Evolutionary conservation across 2,329 filamentous ascomycete genomes (phyloP).

Genomic region (Clonostachys sp.): DNA sequence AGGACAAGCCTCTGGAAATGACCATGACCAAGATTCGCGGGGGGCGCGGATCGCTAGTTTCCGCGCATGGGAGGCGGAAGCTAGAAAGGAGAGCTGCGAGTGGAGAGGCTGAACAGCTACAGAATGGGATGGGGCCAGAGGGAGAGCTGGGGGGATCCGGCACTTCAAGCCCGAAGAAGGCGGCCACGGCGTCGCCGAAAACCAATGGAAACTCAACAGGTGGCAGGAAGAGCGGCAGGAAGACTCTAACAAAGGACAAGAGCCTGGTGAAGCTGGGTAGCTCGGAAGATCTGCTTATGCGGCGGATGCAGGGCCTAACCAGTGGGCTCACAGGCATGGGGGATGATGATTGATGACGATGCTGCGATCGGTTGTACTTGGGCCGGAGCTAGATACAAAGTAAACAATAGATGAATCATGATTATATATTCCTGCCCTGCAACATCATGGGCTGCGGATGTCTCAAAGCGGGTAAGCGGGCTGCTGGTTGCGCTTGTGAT

Average conservation of each 20-base stretch:
- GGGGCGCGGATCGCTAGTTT: conserved; percentile 18
- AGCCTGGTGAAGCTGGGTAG: conserved; percentile 50
- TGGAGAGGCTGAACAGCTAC: conserved; percentile 4
- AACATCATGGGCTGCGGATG: too few relatives aligned
- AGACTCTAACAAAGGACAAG: conserved; percentile 31
- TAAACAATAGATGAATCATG: too few relatives aligned
- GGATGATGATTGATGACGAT: conserved; percentile 27
- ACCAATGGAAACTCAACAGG: not conserved
- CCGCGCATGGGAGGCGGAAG: conserved; percentile 8
- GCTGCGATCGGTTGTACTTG: too few relatives aligned
- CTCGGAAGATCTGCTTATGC: conserved; percentile 50
- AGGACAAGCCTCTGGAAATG: conserved; percentile 81
- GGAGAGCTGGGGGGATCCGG: not conserved
- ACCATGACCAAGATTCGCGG: conserved; percentile 48
- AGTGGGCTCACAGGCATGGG: conserved; percentile 45
- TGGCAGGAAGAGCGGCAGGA: conserved; percentile 15
- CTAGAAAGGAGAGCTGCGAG: conserved; percentile 7
- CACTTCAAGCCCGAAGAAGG: conserved; percentile 2
- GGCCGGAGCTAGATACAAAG: too few relatives aligned
- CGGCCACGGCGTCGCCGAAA: not conserved
- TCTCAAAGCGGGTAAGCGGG: too few relatives aligned
- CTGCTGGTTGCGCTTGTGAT: too few relatives aligned
- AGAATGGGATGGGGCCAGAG: not conserved
- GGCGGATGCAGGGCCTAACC: conserved; percentile 54
- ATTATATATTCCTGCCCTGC: too few relatives aligned